Evolutionary conservation across 1,139 yeast species (phyloP).

Genomic region (Suhomyces guaymorum): DNA sequence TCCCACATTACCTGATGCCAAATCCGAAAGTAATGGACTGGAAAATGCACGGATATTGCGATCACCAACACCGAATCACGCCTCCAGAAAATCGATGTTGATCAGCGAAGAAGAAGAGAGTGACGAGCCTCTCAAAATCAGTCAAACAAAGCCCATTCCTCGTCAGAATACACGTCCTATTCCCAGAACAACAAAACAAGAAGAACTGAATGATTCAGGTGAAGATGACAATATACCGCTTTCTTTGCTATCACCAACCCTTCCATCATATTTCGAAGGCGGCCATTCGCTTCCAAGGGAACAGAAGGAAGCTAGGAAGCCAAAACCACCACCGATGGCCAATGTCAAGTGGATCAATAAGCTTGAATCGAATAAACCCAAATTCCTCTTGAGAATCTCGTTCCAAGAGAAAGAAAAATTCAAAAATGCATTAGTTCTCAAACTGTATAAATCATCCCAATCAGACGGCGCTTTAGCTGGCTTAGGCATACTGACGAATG

Average conservation of each 20-base stretch:
- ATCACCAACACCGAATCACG: slow-evolving; percentile 6
- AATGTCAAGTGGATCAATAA: slow-evolving; percentile 38
- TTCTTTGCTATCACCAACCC: slow-evolving; percentile 38
- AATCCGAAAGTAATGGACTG: slow-evolving; percentile 3
- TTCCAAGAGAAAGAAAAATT: slow-evolving; percentile 16
- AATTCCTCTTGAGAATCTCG: slow-evolving; percentile 33
- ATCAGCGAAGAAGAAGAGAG: slow-evolving; percentile 9
- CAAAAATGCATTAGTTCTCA: background rate
- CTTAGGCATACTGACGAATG: slow-evolving; percentile 23
- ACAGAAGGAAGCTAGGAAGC: slow-evolving; percentile 1
- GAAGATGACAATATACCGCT: slow-evolving; percentile 27
- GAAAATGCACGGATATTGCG: slow-evolving; percentile 2
- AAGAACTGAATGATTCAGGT: slow-evolving; percentile 13
- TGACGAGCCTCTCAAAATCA: slow-evolving; percentile 3
- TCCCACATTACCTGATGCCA: slow-evolving; percentile 40
- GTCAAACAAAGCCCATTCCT: background rate
- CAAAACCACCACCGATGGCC: slow-evolving; percentile 3
- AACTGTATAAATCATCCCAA: slow-evolving; percentile 1
- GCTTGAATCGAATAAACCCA: slow-evolving; percentile 28
- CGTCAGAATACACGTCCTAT: no score
- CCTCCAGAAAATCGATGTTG: background rate
- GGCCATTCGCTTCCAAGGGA: slow-evolving; percentile 1
- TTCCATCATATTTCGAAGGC: slow-evolving; percentile 32
- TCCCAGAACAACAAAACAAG: no score
- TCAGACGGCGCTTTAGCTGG: slow-evolving; percentile 18